phyloP scores from a whole-genome alignment of 1,284 basidiomycete genomes.

The Cutaneotrichosporon mucoides region DNA sequence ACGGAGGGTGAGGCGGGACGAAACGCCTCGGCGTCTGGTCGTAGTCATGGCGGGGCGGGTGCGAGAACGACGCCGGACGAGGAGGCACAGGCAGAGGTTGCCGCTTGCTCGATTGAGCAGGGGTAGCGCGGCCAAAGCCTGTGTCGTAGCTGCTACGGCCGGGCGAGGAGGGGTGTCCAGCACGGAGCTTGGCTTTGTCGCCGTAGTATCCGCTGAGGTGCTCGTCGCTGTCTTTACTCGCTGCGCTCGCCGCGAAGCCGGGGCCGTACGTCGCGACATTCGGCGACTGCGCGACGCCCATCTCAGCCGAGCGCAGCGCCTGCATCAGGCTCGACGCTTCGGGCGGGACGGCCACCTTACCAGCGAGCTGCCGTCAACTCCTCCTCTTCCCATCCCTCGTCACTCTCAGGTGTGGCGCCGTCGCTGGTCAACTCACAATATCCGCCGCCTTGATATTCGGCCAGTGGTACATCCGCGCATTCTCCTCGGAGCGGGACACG shows the following conservation, averaged over 20 bases:
- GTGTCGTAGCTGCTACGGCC: no score
- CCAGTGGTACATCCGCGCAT: constrained; percentile 5
- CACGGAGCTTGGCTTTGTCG: background rate
- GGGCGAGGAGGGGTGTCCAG: no score
- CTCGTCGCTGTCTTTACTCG: background rate
- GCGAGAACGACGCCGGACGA: no score
- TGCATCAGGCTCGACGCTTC: background rate
- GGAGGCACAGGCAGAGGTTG: no score
- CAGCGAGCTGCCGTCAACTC: background rate
- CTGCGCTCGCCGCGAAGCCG: background rate
- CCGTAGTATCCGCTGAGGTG: background rate
- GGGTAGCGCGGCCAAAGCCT: no score
- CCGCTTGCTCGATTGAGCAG: no score
- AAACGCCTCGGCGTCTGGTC: no score
- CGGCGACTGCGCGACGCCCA: constrained; percentile 1
- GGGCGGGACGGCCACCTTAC: background rate
- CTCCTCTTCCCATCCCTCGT: no score
- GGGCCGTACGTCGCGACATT: constrained; percentile 3
- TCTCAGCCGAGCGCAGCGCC: constrained; percentile 2
- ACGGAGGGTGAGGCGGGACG: no score
- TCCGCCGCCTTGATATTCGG: constrained; percentile 7
- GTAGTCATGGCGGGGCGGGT: no score
- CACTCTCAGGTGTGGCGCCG: background rate
- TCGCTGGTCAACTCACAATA: background rate
- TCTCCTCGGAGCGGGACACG: constrained; percentile 4